Conservation (phyloP, 176 grass and related monocot species). For the Oryza officinalis region DNA sequence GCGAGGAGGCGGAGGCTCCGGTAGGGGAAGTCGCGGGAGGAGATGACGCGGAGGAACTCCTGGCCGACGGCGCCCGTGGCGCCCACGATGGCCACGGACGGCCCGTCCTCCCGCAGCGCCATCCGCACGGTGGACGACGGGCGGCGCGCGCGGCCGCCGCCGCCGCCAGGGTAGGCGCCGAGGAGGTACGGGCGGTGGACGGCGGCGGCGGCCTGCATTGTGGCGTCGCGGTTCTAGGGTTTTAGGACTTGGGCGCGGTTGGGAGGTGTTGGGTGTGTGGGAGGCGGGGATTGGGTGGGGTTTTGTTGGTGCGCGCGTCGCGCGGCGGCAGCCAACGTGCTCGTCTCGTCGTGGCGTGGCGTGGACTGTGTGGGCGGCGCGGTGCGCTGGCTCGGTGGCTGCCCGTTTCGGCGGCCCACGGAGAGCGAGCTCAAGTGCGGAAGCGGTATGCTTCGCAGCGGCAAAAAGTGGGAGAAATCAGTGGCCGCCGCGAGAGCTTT, state of each 20-base stretch:
- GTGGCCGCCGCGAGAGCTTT: not conserved
- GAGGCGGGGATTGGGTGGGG: not conserved
- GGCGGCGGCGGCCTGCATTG: constrained; percentile 69
- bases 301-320: not conserved
- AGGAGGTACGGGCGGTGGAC: constrained; percentile 48
- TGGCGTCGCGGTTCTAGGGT: constrained; percentile 39
- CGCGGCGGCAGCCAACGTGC: too few species aligned
- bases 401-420: not conserved
- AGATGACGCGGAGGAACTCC: constrained; percentile 88
- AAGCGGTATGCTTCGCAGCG: too few species aligned
- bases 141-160: not conserved
- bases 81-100: constrained; percentile 84
- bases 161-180: not conserved
- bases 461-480: not conserved
- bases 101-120: constrained; percentile 77
- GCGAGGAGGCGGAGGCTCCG: constrained; percentile 70
- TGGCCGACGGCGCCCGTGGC: constrained; percentile 89
- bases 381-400: not conserved
- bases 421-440: not conserved
- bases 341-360: too few species aligned
- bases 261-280: not conserved
- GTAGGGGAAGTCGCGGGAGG: constrained; percentile 87
- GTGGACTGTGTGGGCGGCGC: too few species aligned
- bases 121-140: constrained; percentile 56
- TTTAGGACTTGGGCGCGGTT: constrained; percentile 11